A percentile compares a stretch with the other conserved stretches of the same genome.
Conservation (phyloP, 345 rosid species). For the Psidium friedrichsthalianum region DNA sequence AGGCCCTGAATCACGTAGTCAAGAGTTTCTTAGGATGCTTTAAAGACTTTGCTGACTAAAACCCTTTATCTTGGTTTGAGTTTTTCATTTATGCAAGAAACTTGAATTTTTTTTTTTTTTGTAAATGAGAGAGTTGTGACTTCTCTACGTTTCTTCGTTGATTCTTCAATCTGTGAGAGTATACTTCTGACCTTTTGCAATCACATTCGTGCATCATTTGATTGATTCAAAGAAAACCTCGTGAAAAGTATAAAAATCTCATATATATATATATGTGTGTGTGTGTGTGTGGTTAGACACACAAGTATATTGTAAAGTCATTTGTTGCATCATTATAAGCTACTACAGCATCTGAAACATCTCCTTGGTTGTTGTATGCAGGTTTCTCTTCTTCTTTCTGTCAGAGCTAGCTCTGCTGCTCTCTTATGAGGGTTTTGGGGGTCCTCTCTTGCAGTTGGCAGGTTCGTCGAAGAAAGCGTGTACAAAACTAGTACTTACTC, state of each 20-base stretch:
- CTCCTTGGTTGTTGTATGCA: background rate
- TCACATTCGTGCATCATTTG: background rate
- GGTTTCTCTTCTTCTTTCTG: background rate
- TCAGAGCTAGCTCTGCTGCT: background rate
- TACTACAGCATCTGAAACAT: background rate
- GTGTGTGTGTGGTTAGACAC: background rate
- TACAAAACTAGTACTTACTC: background rate
- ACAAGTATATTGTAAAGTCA: background rate
- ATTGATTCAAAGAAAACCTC: background rate
- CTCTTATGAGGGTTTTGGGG: background rate
- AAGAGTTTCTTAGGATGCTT: background rate
- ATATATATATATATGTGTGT: background rate
- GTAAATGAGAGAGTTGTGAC: background rate
- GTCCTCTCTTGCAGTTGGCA: background rate
- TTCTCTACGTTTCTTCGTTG: background rate
- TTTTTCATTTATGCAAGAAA: background rate
- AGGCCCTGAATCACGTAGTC: background rate
- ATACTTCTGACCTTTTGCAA: background rate
- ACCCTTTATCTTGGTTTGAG: background rate
- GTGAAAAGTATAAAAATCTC: background rate
- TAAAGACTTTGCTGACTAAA: background rate
- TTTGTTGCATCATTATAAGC: background rate
- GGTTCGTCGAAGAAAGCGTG: background rate
- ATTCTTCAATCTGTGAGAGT: background rate
- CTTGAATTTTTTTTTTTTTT: background rate